Evolutionary conservation across 23 red algal species (phyloP).

Genomic region (Gracilariopsis chorda): DNA sequence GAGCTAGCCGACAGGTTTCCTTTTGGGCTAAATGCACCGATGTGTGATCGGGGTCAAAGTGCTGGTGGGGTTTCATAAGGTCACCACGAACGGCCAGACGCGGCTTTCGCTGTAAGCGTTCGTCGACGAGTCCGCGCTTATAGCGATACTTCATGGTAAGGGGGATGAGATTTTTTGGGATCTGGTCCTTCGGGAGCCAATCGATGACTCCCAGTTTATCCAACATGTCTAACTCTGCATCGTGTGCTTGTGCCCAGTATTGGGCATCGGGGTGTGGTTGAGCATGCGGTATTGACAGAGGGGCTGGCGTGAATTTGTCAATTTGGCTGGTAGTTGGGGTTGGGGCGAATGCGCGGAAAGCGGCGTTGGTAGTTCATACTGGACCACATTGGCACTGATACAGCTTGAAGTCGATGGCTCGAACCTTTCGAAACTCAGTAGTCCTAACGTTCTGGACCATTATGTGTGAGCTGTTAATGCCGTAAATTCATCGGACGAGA

Average conservation of each 20-base stretch:
- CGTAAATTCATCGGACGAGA: background rate
- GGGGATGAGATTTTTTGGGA: background rate
- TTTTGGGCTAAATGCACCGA: background rate
- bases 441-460: background rate
- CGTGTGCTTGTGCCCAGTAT: background rate
- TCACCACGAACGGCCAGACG: background rate
- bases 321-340: background rate
- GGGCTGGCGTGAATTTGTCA: background rate
- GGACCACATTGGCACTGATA: background rate
- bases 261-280: background rate
- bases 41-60: background rate
- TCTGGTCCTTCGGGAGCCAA: background rate
- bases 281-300: background rate
- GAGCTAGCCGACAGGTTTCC: background rate
- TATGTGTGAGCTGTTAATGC: background rate
- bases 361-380: background rate
- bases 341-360: background rate
- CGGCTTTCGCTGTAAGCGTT: background rate
- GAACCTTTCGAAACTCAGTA: background rate
- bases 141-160: conserved; percentile 4
- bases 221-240: background rate
- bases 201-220: conserved; percentile 5
- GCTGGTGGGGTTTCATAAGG: background rate
- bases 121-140: background rate
- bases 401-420: background rate